Evolutionary conservation across 208 protist genomes (phyloP), one percentile per base, ranked within the genome.

Genomic region (Jaenimonas drosophilae): DNA sequence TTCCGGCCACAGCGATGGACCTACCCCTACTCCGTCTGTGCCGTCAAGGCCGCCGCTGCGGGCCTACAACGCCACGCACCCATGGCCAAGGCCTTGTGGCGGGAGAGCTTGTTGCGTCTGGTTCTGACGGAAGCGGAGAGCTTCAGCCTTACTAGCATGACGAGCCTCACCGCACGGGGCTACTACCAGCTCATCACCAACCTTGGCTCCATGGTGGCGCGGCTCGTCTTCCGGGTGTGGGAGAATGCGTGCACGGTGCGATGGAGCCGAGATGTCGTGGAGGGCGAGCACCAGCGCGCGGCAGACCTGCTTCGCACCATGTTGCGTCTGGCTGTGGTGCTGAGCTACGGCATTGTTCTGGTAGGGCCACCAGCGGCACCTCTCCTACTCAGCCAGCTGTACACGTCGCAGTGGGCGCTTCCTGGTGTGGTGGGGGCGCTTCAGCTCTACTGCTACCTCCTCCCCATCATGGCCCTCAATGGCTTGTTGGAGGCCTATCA

Each of bases 191-290:
- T 92, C 14, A 75, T 96, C 23, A 71, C 61, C n/a, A 78, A 74
- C 53, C 70, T 97, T 6, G 93, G 93, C 32, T 83, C 88, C 30
- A 47, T 96, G 7, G 64, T 91, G 9, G 82, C 69, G 12, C 75
- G 93, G 16, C 63, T 96, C 29, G 48, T 97, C 17, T 96, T 96
- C 36, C 74, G 82, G 16, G 63, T 91, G n/a, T 91, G 93, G 69
- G 89, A 97, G 56, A 87, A 76, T 43, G 71, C 76, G 19, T 91
- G 83, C 49, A 79, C 82, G 40, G 64, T 69, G 29, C 66, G 64
- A 31, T 95, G 88, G 85, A 86, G 74, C 48, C 74, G 70, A 36
- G 69, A 77, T 38, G 55, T 63, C 2, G 64, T 70, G 4, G 38
- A 39, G 21, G 77, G 71, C 4, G 49, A 54, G 32, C 25, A 16